A percentile compares a stretch with the other conserved stretches of the same genome.
Evolutionary conservation across 2,329 filamentous ascomycete species (phyloP).

Genomic region (Dichotomopilus funicola): DNA sequence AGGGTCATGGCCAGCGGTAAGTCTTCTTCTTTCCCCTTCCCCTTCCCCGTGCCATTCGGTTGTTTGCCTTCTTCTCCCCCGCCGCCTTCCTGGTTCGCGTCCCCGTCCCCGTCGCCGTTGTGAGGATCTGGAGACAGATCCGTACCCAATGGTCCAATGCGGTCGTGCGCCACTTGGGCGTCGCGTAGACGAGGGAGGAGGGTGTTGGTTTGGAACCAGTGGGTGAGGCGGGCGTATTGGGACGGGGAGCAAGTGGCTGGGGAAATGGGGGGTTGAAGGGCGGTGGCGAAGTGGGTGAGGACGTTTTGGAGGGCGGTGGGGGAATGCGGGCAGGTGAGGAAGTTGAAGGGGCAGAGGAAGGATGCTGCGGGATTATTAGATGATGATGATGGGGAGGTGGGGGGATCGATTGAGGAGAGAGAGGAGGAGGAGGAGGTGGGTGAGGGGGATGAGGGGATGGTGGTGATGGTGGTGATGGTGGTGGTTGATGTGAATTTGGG

Average conservation of each 20-base stretch:
- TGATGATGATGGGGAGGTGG: too few relatives aligned
- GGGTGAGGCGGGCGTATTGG: conserved; percentile 29
- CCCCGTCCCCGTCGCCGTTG: conserved; percentile 26
- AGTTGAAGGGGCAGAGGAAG: conserved; percentile 55
- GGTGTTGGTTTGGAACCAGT: conserved; percentile 34
- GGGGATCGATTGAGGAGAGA: too few relatives aligned
- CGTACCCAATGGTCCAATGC: conserved; percentile 34
- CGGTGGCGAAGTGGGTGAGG: conserved; percentile 16
- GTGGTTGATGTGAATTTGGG: conserved; percentile 18
- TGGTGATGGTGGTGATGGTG: not conserved
- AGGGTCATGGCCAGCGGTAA: conserved; percentile 72
- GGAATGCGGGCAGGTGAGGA: conserved; percentile 36
- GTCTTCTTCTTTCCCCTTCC: conserved; percentile 30
- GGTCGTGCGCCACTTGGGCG: conserved; percentile 36
- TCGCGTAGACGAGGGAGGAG: conserved; percentile 33
- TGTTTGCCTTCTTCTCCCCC: too few relatives aligned
- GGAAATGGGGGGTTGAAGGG: conserved; percentile 31
- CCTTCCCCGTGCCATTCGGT: too few relatives aligned
- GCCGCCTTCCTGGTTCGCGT: conserved; percentile 21
- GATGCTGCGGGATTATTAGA: not conserved
- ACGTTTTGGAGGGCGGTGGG: conserved; percentile 12
- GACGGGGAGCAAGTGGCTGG: conserved; percentile 24
- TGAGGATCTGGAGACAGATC: not conserved
- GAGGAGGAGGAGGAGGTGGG: too few relatives aligned
- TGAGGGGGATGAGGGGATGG: conserved; percentile 14